Base-by-base conservation (phyloP, 1,284 basidiomycete species). In the Irpex sp. region DNA sequence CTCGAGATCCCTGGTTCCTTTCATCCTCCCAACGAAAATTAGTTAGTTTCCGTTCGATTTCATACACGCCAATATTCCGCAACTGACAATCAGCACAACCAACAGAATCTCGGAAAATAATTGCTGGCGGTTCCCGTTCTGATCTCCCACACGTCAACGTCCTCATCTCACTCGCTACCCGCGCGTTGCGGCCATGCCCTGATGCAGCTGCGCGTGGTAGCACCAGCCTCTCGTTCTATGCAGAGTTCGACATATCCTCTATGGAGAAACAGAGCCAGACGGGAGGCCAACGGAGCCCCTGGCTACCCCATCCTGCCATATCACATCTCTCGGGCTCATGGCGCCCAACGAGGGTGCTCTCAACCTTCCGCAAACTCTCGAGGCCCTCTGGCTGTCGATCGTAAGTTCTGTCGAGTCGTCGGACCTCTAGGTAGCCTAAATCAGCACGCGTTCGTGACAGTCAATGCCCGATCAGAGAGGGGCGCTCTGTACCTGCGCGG, bases 401-500 rank as follows among this genome's bases (percentile, higher is more conserved):
- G 54, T 56, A 36, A 56, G 54, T 56, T 56, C 54, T 36, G 21
- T 56, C 26, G 26, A 26, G 26, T 26, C 26, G 15, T 44, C 40
- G 40, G 40, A 31, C 7, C 13, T 34, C 54, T 56, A 51, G 13
- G 21, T 56, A 34, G 54, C 31, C 54, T 36, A 56, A 26, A 56
- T 34, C 26, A 34, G 21, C 19, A 21, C 26, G 31, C 49, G 19
- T 51, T 56, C n/a, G 9, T 56, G 54, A 56, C 54, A 56, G 54
- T 34, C 49, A 51, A 15, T 56, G 21, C 17, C 54, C 54, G 54
- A 56, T 56, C 54, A 56, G 54, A 56, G 34, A 56, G 54, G 54
- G 34, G 31, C 54, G 31, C 56, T 19, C 56, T 34, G 54, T 26
- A 57, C 31, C 56, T 57, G 56, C 56, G 56, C 56, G 15, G 17